phyloP scores from a whole-genome alignment of 495 filamentous ascomycete genomes.

The Xylona heveae region DNA sequence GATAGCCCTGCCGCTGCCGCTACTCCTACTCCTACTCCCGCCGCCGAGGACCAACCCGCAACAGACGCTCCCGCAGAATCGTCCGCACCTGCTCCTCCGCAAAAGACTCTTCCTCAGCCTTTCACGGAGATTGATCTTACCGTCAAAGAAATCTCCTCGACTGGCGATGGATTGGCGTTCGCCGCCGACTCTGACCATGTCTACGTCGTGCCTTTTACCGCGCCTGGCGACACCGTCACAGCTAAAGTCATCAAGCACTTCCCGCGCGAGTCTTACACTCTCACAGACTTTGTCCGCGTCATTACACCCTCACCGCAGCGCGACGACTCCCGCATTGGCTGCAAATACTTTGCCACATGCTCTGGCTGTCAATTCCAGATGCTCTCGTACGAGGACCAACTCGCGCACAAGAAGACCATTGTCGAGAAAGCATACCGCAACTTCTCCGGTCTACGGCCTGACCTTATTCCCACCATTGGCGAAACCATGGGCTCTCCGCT shows the following conservation, averaged over 20 bases:
- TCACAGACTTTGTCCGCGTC: constrained; percentile 65
- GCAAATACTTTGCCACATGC: constrained; percentile 71
- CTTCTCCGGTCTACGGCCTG: constrained; percentile 62
- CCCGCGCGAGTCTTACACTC: constrained; percentile 34
- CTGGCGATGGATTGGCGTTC: constrained; percentile 65
- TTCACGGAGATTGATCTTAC: constrained; percentile 62
- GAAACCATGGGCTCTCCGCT: constrained; percentile 80
- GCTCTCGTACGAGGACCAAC: constrained; percentile 72
- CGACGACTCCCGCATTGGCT: constrained; percentile 54
- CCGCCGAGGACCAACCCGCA: no score
- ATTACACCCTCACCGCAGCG: constrained; percentile 49
- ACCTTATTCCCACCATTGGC: constrained; percentile 50
- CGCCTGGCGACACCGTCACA: constrained; percentile 62
- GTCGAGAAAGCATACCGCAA: constrained; percentile 83
- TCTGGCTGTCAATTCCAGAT: constrained; percentile 96
- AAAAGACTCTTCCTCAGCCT: constrained; percentile 40
- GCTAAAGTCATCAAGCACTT: constrained; percentile 60
- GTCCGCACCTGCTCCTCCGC: no score
- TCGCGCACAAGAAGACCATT: constrained; percentile 62
- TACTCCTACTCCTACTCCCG: no score
- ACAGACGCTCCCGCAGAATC: no score
- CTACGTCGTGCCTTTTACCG: constrained; percentile 73
- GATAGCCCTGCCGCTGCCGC: no score
- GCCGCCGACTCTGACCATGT: constrained; percentile 44
- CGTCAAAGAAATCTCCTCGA: constrained; percentile 62